A percentile compares a stretch with the other conserved stretches of the same genome.
Conservation (phyloP, 805 yeast genomes). For the Metschnikowia baotianmanensis region DNA sequence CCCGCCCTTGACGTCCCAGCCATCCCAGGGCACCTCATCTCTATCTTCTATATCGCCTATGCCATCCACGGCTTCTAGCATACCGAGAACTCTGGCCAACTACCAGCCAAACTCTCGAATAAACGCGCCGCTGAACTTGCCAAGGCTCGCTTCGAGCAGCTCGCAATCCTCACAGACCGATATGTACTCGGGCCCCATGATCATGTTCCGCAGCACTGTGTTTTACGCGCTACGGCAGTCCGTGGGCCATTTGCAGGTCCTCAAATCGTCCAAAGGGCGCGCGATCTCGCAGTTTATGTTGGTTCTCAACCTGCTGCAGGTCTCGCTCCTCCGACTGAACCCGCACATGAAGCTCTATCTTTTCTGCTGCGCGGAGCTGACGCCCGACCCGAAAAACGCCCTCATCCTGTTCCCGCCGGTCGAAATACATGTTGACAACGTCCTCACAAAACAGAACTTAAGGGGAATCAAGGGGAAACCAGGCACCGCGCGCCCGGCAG, state of each 20-base stretch:
- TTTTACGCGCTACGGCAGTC: conserved; percentile 51
- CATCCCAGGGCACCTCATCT: no score
- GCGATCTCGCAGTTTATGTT: conserved; percentile 37
- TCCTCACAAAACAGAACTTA: conserved; percentile 37
- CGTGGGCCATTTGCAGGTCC: conserved; percentile 46
- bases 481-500: conserved; percentile 83
- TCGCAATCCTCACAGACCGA: background rate
- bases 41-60: no score
- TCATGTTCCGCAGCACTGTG: conserved; percentile 51
- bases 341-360: conserved; percentile 42
- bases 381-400: conserved; percentile 25
- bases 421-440: conserved; percentile 62
- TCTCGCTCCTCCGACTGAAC: conserved; percentile 26
- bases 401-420: conserved; percentile 69
- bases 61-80: no score
- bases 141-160: background rate
- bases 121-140: background rate
- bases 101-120: background rate
- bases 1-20: no score
- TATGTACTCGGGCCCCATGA: conserved; percentile 34
- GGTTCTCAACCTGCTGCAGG: conserved; percentile 43
- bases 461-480: conserved; percentile 73
- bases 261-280: conserved; percentile 46
- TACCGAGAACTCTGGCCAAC: no score
- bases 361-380: conserved; percentile 48